Base-by-base conservation (phyloP, 805 yeast genomes). In the Myxozyma vanderwaltii region DNA sequence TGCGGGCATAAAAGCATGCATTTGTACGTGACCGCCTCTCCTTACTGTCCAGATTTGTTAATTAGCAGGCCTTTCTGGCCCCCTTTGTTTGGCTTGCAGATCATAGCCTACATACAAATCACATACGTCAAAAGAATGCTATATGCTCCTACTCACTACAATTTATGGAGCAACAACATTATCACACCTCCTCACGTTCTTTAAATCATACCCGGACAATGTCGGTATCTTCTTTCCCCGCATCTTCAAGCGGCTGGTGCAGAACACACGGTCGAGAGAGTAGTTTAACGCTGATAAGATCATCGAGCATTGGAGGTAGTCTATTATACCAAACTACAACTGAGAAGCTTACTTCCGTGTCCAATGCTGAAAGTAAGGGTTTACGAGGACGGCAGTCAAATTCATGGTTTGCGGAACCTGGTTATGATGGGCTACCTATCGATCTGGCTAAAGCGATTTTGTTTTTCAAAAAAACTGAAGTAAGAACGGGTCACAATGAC, bases 401-500 rank as follows among this genome's bases (percentile, higher is more conserved):
- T 33, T 8, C 29, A 2, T 50, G 54, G 54, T 31, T 51, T 17
- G 33, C 50, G 2, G 38, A 19, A 19, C 41, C 56, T 15, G 31
- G 23, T 13, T 53, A 43, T 10, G 44, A 51, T 10, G 57, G 29
- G 17, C 38, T 57, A 35, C 61, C 61, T 7, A 26, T 10, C 4
- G 54, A 51, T 4, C 26, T 58, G 21, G 44, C 27, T 4, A 21
- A 31, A 19, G 51, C 51, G 26, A 54, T 58, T 31, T 38, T 35
- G 33, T 58, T 58, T 31, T 48, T 58, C 36, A 26, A 47, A 3
- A 44, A 45, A 39, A 38, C 57, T 2, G 63, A 58, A 24, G 17
- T 48, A 6, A 45, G 63, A 26, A 58, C 63, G 3, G 38, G 26
- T 15, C 54, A 46, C 21, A 58, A 49, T 27, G 51, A 44, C 17